Conservation (phyloP, 2,329 filamentous ascomycete species). For the Colletotrichum plurivorum region DNA sequence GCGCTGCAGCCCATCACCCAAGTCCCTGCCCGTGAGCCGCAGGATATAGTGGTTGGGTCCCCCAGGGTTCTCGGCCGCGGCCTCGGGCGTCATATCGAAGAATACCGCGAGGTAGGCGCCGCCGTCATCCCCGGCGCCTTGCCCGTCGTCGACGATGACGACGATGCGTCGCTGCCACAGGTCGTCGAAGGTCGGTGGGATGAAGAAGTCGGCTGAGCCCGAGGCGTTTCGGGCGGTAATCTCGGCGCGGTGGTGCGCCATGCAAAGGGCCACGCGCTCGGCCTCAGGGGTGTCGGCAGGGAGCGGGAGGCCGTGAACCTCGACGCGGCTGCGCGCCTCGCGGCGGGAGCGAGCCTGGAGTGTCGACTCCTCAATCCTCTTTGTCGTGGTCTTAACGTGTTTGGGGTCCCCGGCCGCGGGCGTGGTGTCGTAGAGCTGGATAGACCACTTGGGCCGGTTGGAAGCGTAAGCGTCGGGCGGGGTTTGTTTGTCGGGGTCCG, state of each 20-base stretch:
- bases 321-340: not conserved
- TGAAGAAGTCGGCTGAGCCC: constrained; percentile 3
- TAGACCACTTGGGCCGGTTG: constrained; percentile 8
- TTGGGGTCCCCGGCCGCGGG: not conserved
- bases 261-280: constrained; percentile 4
- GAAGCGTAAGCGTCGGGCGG: constrained; percentile 3
- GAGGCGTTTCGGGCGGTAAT: constrained; percentile 6
- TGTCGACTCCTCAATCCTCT: not conserved
- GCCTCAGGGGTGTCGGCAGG: not conserved
- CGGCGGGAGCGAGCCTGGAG: not conserved
- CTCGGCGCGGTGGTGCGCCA: constrained; percentile 16
- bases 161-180: not conserved
- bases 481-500: not conserved
- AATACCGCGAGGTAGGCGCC: constrained; percentile 1
- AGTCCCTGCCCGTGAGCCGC: not conserved
- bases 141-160: not conserved
- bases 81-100: not conserved
- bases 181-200: constrained; percentile 1
- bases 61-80: not conserved
- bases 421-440: constrained; percentile 14
- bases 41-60: not conserved
- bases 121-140: not conserved
- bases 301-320: constrained; percentile 11
- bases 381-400: not conserved
- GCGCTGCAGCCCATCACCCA: not conserved